phyloP scores from a whole-genome alignment of 306 rosid genomes.

The Dicorynia guianensis region DNA sequence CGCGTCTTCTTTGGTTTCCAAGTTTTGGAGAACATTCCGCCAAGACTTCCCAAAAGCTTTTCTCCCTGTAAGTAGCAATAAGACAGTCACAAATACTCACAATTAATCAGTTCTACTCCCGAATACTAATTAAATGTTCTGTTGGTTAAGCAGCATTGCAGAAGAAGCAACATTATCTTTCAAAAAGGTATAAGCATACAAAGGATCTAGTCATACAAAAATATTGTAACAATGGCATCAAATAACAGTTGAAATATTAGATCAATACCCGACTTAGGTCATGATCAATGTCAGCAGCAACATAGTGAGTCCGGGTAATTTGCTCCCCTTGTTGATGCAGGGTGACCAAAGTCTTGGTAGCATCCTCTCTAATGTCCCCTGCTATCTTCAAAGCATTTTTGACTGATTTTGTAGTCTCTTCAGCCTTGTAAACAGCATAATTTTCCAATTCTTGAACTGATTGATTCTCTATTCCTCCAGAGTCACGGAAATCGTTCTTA shows the following conservation, averaged over 20 bases:
- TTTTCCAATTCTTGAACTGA: constrained; percentile 85
- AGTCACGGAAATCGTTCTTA: constrained; percentile 78
- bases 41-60: constrained; percentile 93
- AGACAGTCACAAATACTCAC: constrained; percentile 22
- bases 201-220: not conserved
- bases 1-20: constrained; percentile 95
- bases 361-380: constrained; percentile 88
- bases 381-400: constrained; percentile 77
- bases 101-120: not conserved
- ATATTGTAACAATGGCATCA: not conserved
- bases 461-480: constrained; percentile 84
- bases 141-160: constrained; percentile 1
- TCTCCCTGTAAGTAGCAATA: constrained; percentile 73
- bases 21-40: constrained; percentile 94
- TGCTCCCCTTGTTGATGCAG: constrained; percentile 95
- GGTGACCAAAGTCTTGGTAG: constrained; percentile 73
- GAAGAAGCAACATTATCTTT: constrained; percentile 21
- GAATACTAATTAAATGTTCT: constrained; percentile 26
- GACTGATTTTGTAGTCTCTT: constrained; percentile 80
- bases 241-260: constrained; percentile 16
- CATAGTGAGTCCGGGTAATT: constrained; percentile 82
- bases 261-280: constrained; percentile 86
- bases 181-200: not conserved
- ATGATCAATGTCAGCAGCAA: constrained; percentile 83
- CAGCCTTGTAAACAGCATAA: constrained; percentile 87